Evolutionary conservation across 441 rosid species (phyloP).

Genomic region (Jatropha podagrica): DNA sequence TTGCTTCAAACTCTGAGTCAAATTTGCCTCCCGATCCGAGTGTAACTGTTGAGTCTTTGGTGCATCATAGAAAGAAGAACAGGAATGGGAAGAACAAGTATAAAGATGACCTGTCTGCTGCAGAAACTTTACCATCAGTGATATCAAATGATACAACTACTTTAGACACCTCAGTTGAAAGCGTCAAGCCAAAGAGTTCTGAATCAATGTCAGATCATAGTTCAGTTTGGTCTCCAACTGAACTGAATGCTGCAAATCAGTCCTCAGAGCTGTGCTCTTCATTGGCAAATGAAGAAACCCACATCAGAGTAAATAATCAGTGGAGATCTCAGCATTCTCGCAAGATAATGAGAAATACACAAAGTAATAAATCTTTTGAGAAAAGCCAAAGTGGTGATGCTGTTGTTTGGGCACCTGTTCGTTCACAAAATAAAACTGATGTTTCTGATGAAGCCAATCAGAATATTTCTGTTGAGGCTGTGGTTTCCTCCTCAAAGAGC

Average conservation of each 20-base stretch:
- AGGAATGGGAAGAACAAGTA: conserved; percentile 65
- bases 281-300: conserved; percentile 57
- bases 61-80: conserved; percentile 56
- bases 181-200: conserved; percentile 36
- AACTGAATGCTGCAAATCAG: conserved; percentile 46
- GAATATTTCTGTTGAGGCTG: conserved; percentile 40
- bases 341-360: conserved; percentile 50
- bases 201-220: conserved; percentile 39
- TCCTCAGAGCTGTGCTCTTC: conserved; percentile 45
- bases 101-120: conserved; percentile 55
- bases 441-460: conserved; percentile 47
- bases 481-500: conserved; percentile 40
- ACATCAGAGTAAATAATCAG: conserved; percentile 47
- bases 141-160: conserved; percentile 38
- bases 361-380: conserved; percentile 51
- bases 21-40: conserved; percentile 38
- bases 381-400: conserved; percentile 51
- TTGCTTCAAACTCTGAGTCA: conserved; percentile 35
- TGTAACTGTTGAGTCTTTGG: conserved; percentile 43
- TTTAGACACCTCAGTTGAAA: conserved; percentile 32
- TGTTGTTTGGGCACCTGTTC: conserved; percentile 91
- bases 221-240: conserved; percentile 28
- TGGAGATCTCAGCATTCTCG: conserved; percentile 76
- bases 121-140: conserved; percentile 31
- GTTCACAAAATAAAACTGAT: conserved; percentile 63